Percentiles rank a stretch among this genome's conserved stretches.
phyloP scores from a whole-genome alignment of 192 early-diverging fungal genomes.

The Kickxella alabastrina region DNA sequence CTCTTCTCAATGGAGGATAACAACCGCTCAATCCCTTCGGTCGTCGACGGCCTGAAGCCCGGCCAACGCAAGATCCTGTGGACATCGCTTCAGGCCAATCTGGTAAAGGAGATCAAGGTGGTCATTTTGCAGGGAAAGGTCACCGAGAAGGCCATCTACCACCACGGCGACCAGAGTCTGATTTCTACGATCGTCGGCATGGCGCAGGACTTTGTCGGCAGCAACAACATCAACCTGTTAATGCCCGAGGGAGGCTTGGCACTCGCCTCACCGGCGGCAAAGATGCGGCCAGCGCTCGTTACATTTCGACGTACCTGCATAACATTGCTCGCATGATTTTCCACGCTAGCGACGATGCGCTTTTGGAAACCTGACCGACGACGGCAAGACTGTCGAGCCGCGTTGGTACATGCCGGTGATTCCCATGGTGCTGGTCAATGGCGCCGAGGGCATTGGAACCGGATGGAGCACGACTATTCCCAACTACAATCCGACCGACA shows the following conservation, averaged over 20 bases:
- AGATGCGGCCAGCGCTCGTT: conserved; percentile 95
- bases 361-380: conserved; percentile 82
- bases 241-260: conserved; percentile 89
- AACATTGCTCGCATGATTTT: conserved; percentile 74
- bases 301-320: conserved; percentile 79
- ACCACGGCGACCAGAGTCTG: conserved; percentile 91
- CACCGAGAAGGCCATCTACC: conserved; percentile 84
- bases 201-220: conserved; percentile 93
- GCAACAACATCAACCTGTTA: conserved; percentile 88
- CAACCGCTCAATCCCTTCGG: conserved; percentile 87
- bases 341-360: conserved; percentile 74
- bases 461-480: conserved; percentile 80
- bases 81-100: conserved; percentile 77
- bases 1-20: conserved; percentile 95
- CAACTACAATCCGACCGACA: conserved; percentile 84
- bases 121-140: conserved; percentile 85
- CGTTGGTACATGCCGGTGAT: conserved; percentile 91
- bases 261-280: conserved; percentile 86
- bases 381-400: conserved; percentile 89
- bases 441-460: conserved; percentile 93
- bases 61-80: conserved; percentile 95
- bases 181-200: conserved; percentile 82
- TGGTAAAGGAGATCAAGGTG: conserved; percentile 83
- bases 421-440: conserved; percentile 93
- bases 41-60: conserved; percentile 94